Percentiles rank a stretch among this genome's conserved stretches.
Conservation (phyloP, 805 yeast species). For the Schwanniomyces sp. region DNA sequence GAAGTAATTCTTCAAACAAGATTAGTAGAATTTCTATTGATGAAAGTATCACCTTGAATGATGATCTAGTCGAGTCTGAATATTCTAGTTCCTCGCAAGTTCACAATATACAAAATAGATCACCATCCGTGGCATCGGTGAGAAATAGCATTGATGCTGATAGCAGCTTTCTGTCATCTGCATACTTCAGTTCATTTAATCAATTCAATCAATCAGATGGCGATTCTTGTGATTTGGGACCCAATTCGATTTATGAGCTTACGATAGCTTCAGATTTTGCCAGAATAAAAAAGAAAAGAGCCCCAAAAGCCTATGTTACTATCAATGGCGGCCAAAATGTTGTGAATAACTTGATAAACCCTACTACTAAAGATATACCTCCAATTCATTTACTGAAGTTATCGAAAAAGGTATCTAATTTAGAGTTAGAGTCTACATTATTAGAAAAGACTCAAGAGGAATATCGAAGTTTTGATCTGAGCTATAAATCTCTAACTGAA, state of each 20-base stretch:
- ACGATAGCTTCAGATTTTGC: constrained; percentile 60
- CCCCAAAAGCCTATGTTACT: constrained; percentile 32
- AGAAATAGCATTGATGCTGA: constrained; percentile 34
- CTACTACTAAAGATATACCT: constrained; percentile 83
- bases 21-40: constrained; percentile 16
- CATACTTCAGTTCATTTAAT: constrained; percentile 18
- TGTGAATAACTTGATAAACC: constrained; percentile 51
- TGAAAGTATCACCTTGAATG: constrained; percentile 28
- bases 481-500: constrained; percentile 36
- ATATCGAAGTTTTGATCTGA: constrained; percentile 35
- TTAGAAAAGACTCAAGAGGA: constrained; percentile 21
- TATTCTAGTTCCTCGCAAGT: constrained; percentile 15
- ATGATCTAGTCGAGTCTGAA: constrained; percentile 32
- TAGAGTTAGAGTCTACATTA: constrained; percentile 18
- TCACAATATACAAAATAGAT: constrained; percentile 6
- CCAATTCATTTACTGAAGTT: constrained; percentile 57
- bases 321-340: constrained; percentile 46
- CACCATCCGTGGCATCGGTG: constrained; percentile 17
- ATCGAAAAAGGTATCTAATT: constrained; percentile 19
- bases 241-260: constrained; percentile 76
- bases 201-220: constrained; percentile 13
- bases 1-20: background rate
- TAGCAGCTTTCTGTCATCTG: constrained; percentile 27
- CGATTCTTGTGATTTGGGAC: constrained; percentile 55
- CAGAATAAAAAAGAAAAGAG: constrained; percentile 31